A percentile compares a stretch with the other conserved stretches of the same genome.
Evolutionary conservation across 371 early-diverging fungal genomes (phyloP).

Genomic region (Syncephalis fuscata): DNA sequence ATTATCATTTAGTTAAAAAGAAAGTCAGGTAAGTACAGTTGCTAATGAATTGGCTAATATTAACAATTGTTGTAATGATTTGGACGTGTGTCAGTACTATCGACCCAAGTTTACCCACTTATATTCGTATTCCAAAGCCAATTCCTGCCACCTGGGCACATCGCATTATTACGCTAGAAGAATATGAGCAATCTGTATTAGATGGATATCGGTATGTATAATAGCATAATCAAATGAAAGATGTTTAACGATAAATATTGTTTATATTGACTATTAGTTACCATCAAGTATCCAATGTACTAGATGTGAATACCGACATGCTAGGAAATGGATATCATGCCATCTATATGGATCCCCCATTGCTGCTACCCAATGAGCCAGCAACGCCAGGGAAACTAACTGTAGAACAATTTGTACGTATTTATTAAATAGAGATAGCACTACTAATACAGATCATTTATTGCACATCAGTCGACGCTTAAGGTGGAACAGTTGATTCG

Average conservation of each 20-base stretch:
- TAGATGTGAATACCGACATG: constrained; percentile 3
- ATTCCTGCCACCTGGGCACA: constrained; percentile 79
- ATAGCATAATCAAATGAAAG: too few relatives aligned
- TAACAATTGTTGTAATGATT: neutral
- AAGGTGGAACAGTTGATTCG: neutral
- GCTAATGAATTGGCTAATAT: neutral
- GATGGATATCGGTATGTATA: constrained; percentile 12
- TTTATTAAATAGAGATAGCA: neutral
- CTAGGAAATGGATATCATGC: constrained; percentile 56
- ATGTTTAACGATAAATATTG: too few relatives aligned
- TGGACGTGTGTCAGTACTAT: constrained; percentile 7
- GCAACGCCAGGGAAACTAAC: constrained; percentile 47
- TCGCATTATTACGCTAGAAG: constrained; percentile 22
- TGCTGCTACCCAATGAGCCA: constrained; percentile 47
- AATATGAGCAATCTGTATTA: constrained; percentile 9
- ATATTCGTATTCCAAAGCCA: constrained; percentile 70
- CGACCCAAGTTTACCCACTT: constrained; percentile 71
- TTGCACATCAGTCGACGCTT: neutral
- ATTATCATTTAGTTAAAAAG: constrained; percentile 63
- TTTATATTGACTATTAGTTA: too few relatives aligned
- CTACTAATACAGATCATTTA: neutral
- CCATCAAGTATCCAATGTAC: neutral
- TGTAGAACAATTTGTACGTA: constrained; percentile 39
- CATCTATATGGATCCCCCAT: constrained; percentile 83
- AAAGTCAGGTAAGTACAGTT: constrained; percentile 29